A percentile compares a stretch with the other conserved stretches of the same genome.
phyloP scores from a whole-genome alignment of 2,329 filamentous ascomycete genomes.

The Rutstroemia sp. region DNA sequence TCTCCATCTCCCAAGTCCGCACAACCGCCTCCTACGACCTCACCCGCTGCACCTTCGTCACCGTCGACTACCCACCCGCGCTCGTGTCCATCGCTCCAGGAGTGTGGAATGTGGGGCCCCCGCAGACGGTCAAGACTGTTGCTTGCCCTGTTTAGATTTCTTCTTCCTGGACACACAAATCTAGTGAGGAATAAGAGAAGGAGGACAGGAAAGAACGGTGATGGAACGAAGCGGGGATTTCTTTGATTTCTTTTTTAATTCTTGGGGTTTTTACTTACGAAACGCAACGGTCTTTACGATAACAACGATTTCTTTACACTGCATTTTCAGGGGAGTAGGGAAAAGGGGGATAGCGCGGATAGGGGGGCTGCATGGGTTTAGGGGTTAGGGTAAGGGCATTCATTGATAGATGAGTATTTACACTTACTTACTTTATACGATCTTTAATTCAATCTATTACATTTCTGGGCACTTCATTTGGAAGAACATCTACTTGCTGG shows the following conservation, averaged over 20 bases:
- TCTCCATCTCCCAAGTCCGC: conserved; percentile 21
- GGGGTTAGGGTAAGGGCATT: too few species aligned
- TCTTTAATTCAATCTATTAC: too few species aligned
- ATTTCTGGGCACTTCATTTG: too few species aligned
- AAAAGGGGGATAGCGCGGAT: too few species aligned
- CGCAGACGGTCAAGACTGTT: conserved; percentile 21
- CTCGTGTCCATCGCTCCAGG: conserved; percentile 10
- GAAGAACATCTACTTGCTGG: too few species aligned
- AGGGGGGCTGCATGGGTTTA: too few species aligned
- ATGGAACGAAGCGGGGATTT: not conserved
- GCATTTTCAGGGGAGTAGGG: too few species aligned
- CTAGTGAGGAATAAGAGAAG: not conserved
- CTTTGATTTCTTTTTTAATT: too few species aligned
- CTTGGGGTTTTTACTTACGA: not conserved
- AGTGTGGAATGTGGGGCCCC: conserved; percentile 22
- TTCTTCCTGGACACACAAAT: not conserved
- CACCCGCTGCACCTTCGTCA: conserved; percentile 15
- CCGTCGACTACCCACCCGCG: conserved; percentile 15
- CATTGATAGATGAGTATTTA: too few species aligned
- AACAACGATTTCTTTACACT: too few species aligned
- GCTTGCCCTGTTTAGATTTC: conserved; percentile 9
- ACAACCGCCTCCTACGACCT: conserved; percentile 14
- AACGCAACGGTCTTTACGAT: not conserved
- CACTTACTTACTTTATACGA: too few species aligned
- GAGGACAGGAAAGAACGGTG: not conserved